phyloP scores from a whole-genome alignment of 805 yeast species.

The Saccharomycopsis microspora region DNA sequence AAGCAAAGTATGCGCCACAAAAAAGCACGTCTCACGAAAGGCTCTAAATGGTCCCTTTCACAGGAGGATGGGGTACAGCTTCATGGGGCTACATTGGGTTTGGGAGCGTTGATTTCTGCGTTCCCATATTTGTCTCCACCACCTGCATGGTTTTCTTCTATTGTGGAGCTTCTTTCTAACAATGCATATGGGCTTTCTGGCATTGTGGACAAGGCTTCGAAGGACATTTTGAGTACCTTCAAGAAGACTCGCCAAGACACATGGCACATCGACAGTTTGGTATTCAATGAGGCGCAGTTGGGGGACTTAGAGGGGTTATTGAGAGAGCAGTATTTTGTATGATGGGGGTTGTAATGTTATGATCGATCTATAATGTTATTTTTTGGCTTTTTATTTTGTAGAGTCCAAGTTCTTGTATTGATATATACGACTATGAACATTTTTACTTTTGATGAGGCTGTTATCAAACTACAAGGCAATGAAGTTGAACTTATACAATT shows the following conservation, averaged over 20 bases:
- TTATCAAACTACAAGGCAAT: too few species aligned
- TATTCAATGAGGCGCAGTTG: conserved; percentile 66
- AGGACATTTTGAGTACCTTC: conserved; percentile 68
- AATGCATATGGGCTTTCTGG: conserved; percentile 69
- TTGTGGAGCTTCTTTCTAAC: conserved; percentile 57
- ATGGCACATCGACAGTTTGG: conserved; percentile 81
- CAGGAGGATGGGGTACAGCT: conserved; percentile 34
- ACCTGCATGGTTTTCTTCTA: conserved; percentile 77
- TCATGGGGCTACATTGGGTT: conserved; percentile 82
- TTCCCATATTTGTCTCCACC: conserved; percentile 89
- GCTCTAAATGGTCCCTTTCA: conserved; percentile 21
- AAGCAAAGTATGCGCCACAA: conserved; percentile 18
- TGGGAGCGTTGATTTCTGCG: conserved; percentile 81
- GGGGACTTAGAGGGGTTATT: conserved; percentile 91
- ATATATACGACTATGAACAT: too few species aligned
- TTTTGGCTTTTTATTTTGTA: too few species aligned
- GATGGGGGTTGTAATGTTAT: too few species aligned
- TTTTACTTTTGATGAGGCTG: too few species aligned
- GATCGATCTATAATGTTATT: too few species aligned
- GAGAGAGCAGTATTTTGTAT: conserved; percentile 82
- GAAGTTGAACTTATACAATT: too few species aligned
- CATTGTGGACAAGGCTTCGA: conserved; percentile 71
- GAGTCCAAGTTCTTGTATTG: too few species aligned
- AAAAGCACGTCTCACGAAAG: conserved; percentile 8
- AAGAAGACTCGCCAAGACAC: conserved; percentile 91